phyloP scores from a whole-genome alignment of 164 flowering plant genomes.

The Platanus orientalis region DNA sequence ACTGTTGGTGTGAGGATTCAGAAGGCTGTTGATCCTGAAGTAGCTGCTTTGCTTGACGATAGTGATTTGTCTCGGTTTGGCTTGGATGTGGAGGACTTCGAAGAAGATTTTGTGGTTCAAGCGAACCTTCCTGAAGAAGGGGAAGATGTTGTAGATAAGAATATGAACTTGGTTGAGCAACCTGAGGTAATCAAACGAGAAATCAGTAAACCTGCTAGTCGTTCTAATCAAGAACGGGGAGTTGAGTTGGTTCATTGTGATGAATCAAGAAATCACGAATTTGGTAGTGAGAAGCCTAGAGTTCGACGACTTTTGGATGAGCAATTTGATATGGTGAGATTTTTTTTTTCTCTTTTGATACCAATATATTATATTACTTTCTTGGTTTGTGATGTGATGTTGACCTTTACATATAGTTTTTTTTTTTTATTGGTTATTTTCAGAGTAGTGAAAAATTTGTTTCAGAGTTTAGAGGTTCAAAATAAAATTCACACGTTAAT shows the following conservation, averaged over 20 bases:
- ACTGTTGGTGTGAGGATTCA: conserved; percentile 59
- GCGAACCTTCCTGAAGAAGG: conserved; percentile 56
- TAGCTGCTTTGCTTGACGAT: conserved; percentile 75
- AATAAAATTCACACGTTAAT: no score
- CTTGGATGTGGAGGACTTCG: conserved; percentile 86
- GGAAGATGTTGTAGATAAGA: conserved; percentile 27
- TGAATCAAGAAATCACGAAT: conserved; percentile 12
- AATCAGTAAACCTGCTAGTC: background rate
- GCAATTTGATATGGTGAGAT: conserved; percentile 76
- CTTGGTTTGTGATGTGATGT: no score
- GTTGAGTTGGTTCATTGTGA: conserved; percentile 1
- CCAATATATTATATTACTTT: no score
- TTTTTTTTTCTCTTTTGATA: background rate
- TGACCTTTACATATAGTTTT: no score
- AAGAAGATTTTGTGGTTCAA: conserved; percentile 80
- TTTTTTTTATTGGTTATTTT: background rate
- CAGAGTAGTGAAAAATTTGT: no score
- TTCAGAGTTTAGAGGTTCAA: no score
- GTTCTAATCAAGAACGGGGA: conserved; percentile 7
- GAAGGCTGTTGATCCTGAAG: conserved; percentile 76
- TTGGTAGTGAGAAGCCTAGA: conserved; percentile 43
- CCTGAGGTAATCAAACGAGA: conserved; percentile 8
- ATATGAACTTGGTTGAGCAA: conserved; percentile 16
- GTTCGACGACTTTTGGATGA: conserved; percentile 66
- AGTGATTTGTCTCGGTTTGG: conserved; percentile 56